Evolutionary conservation across 306 rosid species (phyloP).

Genomic region (Corylus americana): DNA sequence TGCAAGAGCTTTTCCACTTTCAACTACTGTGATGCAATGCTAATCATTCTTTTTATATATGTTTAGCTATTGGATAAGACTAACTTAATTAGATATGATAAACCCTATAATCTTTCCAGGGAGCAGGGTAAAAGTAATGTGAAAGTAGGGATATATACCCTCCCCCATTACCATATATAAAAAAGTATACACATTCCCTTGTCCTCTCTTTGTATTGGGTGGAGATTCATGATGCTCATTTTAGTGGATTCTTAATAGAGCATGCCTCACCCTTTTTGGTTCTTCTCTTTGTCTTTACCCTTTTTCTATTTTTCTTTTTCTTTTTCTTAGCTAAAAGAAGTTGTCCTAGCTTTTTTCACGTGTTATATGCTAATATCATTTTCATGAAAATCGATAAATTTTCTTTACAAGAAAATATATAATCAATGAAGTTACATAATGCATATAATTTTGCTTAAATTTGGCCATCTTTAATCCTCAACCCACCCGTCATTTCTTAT

Average conservation of each 20-base stretch:
- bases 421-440: background rate
- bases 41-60: background rate
- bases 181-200: slow-evolving; percentile 25
- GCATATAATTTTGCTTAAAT: background rate
- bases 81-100: slow-evolving; percentile 29
- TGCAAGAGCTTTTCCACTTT: background rate
- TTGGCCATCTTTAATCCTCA: background rate
- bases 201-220: slow-evolving; percentile 44
- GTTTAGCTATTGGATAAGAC: slow-evolving; percentile 45
- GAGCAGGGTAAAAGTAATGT: slow-evolving; percentile 21
- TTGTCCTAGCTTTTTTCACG: slow-evolving; percentile 59
- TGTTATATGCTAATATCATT: slow-evolving; percentile 37
- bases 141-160: slow-evolving; percentile 38
- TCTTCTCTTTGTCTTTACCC: slow-evolving; percentile 32
- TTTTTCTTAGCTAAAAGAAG: slow-evolving; percentile 33
- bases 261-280: slow-evolving; percentile 56
- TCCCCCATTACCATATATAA: slow-evolving; percentile 30
- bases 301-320: slow-evolving; percentile 15
- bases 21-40: background rate
- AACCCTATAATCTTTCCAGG: slow-evolving; percentile 41
- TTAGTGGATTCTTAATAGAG: slow-evolving; percentile 70
- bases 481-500: background rate
- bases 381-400: slow-evolving; percentile 31
- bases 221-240: slow-evolving; percentile 68
- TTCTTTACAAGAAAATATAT: too few relatives aligned